A percentile compares a stretch with the other conserved stretches of the same genome.
Evolutionary conservation across 2,329 filamentous ascomycete genomes (phyloP).

Genomic region (Beauveria sp.): DNA sequence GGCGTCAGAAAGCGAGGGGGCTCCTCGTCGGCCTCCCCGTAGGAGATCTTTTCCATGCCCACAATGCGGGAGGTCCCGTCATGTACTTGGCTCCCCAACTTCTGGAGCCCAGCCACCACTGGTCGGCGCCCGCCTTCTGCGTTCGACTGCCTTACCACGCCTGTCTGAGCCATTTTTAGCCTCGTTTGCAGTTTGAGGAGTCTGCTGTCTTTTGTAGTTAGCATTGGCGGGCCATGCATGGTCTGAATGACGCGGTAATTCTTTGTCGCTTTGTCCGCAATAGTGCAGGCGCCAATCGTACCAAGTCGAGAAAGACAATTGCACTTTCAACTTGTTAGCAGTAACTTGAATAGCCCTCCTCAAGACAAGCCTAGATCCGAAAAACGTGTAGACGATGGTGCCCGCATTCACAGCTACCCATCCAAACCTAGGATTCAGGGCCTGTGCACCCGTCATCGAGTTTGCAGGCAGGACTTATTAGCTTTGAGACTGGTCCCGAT

Average conservation of each 20-base stretch:
- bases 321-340: background rate
- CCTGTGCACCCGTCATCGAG: background rate
- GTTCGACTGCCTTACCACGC: background rate
- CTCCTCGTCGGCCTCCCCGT: too few species aligned
- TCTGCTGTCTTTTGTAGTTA: too few species aligned
- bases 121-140: background rate
- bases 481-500: conserved; percentile 5
- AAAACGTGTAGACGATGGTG: too few species aligned
- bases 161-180: background rate
- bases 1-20: too few species aligned
- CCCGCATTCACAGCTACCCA: background rate
- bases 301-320: background rate
- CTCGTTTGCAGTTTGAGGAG: background rate
- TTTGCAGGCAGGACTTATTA: background rate
- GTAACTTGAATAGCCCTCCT: background rate
- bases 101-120: background rate
- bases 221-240: too few species aligned
- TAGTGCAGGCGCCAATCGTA: background rate
- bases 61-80: background rate
- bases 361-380: too few species aligned
- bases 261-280: background rate
- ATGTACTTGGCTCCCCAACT: too few species aligned
- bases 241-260: too few species aligned
- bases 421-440: background rate
- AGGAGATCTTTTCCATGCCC: too few species aligned